Percentiles rank a stretch among this genome's conserved stretches.
Conservation (phyloP, 345 rosid species). For the Sapria himalayana region DNA sequence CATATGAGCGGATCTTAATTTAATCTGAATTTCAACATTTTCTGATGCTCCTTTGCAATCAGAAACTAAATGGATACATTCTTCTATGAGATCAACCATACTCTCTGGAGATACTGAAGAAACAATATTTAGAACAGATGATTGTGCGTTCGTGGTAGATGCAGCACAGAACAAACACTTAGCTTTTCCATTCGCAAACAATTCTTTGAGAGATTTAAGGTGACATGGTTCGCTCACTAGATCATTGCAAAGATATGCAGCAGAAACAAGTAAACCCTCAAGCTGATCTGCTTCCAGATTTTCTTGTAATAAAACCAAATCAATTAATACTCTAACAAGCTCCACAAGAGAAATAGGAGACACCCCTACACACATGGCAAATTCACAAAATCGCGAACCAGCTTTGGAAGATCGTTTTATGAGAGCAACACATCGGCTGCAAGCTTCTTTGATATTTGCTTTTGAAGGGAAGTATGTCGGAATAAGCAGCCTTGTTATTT, state of each 20-base stretch:
- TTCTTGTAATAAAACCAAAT: conserved; percentile 28
- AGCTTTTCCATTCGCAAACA: conserved; percentile 27
- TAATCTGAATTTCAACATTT: conserved; percentile 37
- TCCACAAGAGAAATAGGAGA: conserved; percentile 34
- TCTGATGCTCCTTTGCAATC: conserved; percentile 36
- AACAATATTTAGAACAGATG: conserved; percentile 42
- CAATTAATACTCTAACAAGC: conserved; percentile 36
- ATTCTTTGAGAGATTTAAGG: conserved; percentile 30
- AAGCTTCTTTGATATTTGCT: conserved; percentile 49
- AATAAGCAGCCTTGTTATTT: conserved; percentile 46
- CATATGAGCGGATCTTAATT: conserved; percentile 65
- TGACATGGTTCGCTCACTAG: conserved; percentile 27
- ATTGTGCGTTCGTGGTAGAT: conserved; percentile 32
- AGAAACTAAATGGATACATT: conserved; percentile 32
- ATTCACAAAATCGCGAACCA: conserved; percentile 87
- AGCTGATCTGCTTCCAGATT: conserved; percentile 28
- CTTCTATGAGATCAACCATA: conserved; percentile 30
- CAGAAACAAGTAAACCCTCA: conserved; percentile 55
- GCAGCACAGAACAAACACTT: conserved; percentile 39
- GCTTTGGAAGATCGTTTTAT: conserved; percentile 62
- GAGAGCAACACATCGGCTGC: conserved; percentile 57
- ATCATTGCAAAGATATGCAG: conserved; percentile 31
- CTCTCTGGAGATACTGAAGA: conserved; percentile 26
- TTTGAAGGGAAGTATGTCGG: conserved; percentile 82
- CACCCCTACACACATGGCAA: conserved; percentile 42